phyloP scores from a whole-genome alignment of 306 rosid genomes.

The Begonia fuchsioides region DNA sequence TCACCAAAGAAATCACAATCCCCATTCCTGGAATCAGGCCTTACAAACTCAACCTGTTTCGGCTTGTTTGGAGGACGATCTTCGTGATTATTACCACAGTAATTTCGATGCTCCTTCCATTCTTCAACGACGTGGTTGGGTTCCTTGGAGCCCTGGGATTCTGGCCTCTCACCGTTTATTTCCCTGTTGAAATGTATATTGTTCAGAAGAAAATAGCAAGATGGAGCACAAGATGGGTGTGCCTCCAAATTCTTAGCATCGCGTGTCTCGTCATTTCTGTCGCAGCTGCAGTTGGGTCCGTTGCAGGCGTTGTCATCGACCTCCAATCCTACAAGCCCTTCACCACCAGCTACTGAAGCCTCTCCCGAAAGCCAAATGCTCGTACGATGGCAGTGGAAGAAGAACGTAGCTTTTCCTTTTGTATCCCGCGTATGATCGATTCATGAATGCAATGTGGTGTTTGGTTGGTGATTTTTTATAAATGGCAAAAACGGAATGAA shows the following conservation, averaged over 20 bases:
- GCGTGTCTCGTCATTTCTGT: slow-evolving; percentile 31
- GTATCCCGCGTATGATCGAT: no score
- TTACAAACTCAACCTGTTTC: slow-evolving; percentile 34
- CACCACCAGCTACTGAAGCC: slow-evolving; percentile 21
- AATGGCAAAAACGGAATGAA: no score
- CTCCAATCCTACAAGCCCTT: slow-evolving; percentile 47
- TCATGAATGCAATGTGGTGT: no score
- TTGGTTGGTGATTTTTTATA: no score
- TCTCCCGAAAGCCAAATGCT: no score
- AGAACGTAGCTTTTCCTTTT: no score
- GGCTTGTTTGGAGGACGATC: slow-evolving; percentile 42
- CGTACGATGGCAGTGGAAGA: no score
- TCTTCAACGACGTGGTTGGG: slow-evolving; percentile 66
- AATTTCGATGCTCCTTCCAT: slow-evolving; percentile 63
- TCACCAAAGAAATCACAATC: slow-evolving; percentile 30
- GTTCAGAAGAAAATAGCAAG: slow-evolving; percentile 48
- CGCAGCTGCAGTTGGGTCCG: slow-evolving; percentile 61
- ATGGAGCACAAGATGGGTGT: slow-evolving; percentile 64
- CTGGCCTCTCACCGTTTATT: slow-evolving; percentile 87
- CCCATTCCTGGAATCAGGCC: slow-evolving; percentile 24
- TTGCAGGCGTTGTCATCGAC: slow-evolving; percentile 51
- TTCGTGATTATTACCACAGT: slow-evolving; percentile 51
- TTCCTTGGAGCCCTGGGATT: slow-evolving; percentile 73
- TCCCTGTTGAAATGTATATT: no score
- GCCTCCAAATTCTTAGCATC: slow-evolving; percentile 36